These are phyloP conservation scores for Cenchrus purpureus DNA, from an alignment of 176 grass and related monocot genomes.

Conservation along the genomic window DNA sequence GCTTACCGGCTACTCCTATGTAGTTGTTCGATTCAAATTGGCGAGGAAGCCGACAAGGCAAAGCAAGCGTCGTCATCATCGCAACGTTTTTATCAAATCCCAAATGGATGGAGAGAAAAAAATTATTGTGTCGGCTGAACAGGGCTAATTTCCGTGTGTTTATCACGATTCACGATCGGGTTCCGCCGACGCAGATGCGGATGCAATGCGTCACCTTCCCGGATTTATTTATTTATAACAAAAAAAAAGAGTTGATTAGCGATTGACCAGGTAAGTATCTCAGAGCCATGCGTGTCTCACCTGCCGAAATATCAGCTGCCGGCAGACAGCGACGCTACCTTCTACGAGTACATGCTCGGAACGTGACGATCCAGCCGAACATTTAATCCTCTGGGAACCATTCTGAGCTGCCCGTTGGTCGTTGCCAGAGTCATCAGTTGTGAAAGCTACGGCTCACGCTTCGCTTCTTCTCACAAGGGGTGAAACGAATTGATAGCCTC, in stretches of 20 bases:
- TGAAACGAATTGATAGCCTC: neutral
- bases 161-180: neutral
- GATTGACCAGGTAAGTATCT: slow-evolving; percentile 7
- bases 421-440: slow-evolving; percentile 6
- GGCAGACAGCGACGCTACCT: neutral
- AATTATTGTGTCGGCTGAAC: neutral
- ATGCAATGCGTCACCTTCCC: neutral
- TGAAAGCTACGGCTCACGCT: slow-evolving; percentile 21
- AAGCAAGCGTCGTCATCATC: neutral
- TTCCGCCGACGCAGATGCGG: neutral
- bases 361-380: neutral
- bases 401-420: slow-evolving; percentile 2
- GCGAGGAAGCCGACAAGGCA: neutral
- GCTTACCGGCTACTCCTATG: too few relatives aligned
- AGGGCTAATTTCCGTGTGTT: too few relatives aligned
- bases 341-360: neutral
- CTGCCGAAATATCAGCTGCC: neutral
- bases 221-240: neutral
- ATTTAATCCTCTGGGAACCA: neutral
- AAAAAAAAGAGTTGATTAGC: neutral
- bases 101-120: neutral
- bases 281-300: neutral
- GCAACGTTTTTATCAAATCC: neutral
- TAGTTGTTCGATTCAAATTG: neutral
- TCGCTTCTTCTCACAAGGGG: neutral